These are phyloP conservation scores for Leishmania tropica DNA, from an alignment of 208 protist species.

Conservation along the genomic window DNA sequence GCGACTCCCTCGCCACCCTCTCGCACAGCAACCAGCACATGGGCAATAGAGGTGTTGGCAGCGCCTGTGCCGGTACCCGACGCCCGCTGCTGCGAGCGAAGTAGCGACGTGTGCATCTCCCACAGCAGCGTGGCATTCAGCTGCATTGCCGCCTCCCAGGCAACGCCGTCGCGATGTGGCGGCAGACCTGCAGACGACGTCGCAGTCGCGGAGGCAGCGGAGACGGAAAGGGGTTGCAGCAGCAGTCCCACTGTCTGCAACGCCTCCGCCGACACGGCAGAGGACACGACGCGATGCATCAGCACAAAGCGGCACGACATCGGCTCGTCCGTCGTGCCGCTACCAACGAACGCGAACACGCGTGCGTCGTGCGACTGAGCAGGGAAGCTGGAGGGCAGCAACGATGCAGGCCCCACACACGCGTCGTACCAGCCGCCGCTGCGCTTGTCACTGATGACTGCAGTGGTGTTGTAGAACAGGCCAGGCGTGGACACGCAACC, in stretches of 20 bases:
- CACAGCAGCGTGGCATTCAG: slow-evolving; percentile 31
- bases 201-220: background rate
- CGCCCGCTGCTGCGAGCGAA: background rate
- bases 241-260: slow-evolving; percentile 1
- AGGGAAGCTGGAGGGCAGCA: slow-evolving; percentile 7
- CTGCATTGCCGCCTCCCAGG: slow-evolving; percentile 28
- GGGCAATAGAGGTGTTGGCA: slow-evolving; percentile 10
- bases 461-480: slow-evolving; percentile 20
- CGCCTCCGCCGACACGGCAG: slow-evolving; percentile 1
- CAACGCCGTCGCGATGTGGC: slow-evolving; percentile 5
- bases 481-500: slow-evolving; percentile 22
- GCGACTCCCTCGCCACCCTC: background rate
- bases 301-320: slow-evolving; percentile 25
- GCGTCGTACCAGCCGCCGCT: slow-evolving; percentile 17
- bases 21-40: slow-evolving; percentile 14
- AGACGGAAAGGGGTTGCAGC: background rate
- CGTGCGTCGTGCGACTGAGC: slow-evolving; percentile 3
- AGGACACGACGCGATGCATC: slow-evolving; percentile 27
- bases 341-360: slow-evolving; percentile 27
- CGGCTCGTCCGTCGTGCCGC: slow-evolving; percentile 21
- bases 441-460: slow-evolving; percentile 4
- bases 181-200: background rate
- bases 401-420: slow-evolving; percentile 9
- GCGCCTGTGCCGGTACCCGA: background rate
- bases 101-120: slow-evolving; percentile 21